Base-by-base conservation (phyloP, 129 eudicot genomes). In the Flaveria robusta region DNA sequence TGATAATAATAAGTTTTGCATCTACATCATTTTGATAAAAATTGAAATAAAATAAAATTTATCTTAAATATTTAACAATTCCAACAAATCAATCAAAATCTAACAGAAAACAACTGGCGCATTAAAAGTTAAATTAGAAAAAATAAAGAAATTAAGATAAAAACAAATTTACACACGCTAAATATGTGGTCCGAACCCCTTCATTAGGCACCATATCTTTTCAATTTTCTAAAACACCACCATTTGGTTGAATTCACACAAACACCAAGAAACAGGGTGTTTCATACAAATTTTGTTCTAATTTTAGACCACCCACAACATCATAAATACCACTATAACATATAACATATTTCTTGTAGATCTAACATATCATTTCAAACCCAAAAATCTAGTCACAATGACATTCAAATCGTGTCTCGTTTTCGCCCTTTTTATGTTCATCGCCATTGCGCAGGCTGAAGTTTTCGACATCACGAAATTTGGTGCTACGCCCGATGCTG, bases 401-500 rank as follows among this genome's bases (percentile, higher is more conserved):
- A 58, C 39, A 78, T 46, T 70, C 77, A 60, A 78, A 78, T 46
- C 71, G 60, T 58, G 26, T 34, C 8, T 29, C n/a, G 7, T 58
- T 56, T 47, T 46, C 77, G 0, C 41, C 41, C 13, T 55, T 43
- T 41, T 63, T 19, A 27, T 73, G 43, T 66, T 55, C 75, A 27
- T 81, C 37, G 41, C 23, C 64, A 5, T 68, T 27, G 19, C 34
- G 5, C 46, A 74, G 2, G 84, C 84, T 74, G 72, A 74, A 10
- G 75, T 65, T 65, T 81, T 68, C 22, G 81, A 81, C 31, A 62
- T 81, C 70, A 81, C 71, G 9, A 68, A 81, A 37, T 81, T 27
- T 24, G 84, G 84, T 7, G 84, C 81, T 23, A 75, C 75, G 42
- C 84, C 81, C 1, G 74, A 68, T 58, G 76, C 18, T 0, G 81